Conservation (phyloP, 768 basidiomycete genomes). For the Ramaria sp. region DNA sequence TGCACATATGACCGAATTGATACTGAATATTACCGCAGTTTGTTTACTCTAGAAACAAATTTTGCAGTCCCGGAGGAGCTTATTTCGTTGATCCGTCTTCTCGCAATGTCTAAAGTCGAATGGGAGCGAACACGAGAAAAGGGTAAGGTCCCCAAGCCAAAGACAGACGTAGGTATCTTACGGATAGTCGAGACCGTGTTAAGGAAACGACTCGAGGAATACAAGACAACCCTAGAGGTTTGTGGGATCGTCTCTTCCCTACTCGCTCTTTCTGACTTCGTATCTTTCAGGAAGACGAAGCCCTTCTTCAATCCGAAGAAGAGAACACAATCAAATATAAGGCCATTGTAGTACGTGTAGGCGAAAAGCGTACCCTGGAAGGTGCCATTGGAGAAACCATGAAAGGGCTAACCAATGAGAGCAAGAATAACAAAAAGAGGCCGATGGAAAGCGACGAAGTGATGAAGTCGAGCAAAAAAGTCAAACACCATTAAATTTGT, state of each 20-base stretch:
- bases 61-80: slow-evolving; percentile 38
- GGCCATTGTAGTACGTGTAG: slow-evolving; percentile 65
- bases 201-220: slow-evolving; percentile 38
- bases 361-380: slow-evolving; percentile 65
- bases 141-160: slow-evolving; percentile 67
- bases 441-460: not conserved
- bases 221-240: slow-evolving; percentile 52
- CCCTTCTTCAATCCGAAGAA: not conserved
- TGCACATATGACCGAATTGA: not conserved
- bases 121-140: slow-evolving; percentile 52
- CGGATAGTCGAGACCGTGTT: slow-evolving; percentile 39
- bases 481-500: not conserved
- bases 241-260: slow-evolving; percentile 13
- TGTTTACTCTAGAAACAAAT: slow-evolving; percentile 45
- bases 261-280: slow-evolving; percentile 1
- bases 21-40: slow-evolving; percentile 24
- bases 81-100: slow-evolving; percentile 53
- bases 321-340: slow-evolving; percentile 32
- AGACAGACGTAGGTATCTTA: slow-evolving; percentile 38
- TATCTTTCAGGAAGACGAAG: slow-evolving; percentile 10
- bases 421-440: not conserved
- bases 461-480: not conserved
- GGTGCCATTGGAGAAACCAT: slow-evolving; percentile 13
- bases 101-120: slow-evolving; percentile 43
- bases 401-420: not conserved